Evolutionary conservation across 2,329 filamentous ascomycete species (phyloP).

Genomic region (Raffaelea ambrosiae): DNA sequence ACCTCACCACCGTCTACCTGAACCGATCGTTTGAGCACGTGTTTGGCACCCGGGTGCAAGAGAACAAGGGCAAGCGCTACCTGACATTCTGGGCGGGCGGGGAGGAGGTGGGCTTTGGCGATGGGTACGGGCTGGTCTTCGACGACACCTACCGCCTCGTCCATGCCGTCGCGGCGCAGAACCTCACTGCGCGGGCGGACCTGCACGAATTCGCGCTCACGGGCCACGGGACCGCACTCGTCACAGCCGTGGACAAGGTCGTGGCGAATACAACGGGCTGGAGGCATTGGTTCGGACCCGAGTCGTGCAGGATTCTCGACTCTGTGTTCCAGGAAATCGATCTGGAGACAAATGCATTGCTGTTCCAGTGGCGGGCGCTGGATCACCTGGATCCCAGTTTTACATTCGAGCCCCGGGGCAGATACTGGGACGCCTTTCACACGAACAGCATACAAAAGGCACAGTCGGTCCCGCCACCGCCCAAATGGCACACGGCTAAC

Average conservation of each 20-base stretch:
- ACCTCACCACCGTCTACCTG: slow-evolving; percentile 6
- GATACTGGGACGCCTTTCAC: slow-evolving; percentile 40
- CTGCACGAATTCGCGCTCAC: slow-evolving; percentile 49
- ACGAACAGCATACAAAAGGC: slow-evolving; percentile 39
- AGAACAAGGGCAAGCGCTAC: slow-evolving; percentile 5
- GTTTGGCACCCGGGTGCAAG: slow-evolving; percentile 7
- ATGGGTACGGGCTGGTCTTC: slow-evolving; percentile 6
- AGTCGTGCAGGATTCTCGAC: slow-evolving; percentile 34
- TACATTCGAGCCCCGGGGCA: slow-evolving; percentile 9
- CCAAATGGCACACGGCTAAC: too few species aligned
- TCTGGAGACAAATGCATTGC: slow-evolving; percentile 41
- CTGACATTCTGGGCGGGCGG: slow-evolving; percentile 8
- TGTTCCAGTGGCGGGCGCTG: slow-evolving; percentile 52
- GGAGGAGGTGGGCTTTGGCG: slow-evolving; percentile 3
- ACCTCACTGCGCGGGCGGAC: slow-evolving; percentile 35
- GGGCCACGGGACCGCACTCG: slow-evolving; percentile 42
- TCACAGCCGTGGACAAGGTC: slow-evolving; percentile 44
- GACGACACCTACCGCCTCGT: slow-evolving; percentile 6
- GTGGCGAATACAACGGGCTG: slow-evolving; percentile 33
- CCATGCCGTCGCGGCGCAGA: slow-evolving; percentile 25
- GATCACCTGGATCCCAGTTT: slow-evolving; percentile 30
- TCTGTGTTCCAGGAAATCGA: slow-evolving; percentile 43
- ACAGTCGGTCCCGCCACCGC: too few species aligned
- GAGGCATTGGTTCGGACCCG: slow-evolving; percentile 36
- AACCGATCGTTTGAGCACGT: slow-evolving; percentile 5